Base-by-base conservation (phyloP, 2,329 filamentous ascomycete species). In the Epichloe aotearoae region DNA sequence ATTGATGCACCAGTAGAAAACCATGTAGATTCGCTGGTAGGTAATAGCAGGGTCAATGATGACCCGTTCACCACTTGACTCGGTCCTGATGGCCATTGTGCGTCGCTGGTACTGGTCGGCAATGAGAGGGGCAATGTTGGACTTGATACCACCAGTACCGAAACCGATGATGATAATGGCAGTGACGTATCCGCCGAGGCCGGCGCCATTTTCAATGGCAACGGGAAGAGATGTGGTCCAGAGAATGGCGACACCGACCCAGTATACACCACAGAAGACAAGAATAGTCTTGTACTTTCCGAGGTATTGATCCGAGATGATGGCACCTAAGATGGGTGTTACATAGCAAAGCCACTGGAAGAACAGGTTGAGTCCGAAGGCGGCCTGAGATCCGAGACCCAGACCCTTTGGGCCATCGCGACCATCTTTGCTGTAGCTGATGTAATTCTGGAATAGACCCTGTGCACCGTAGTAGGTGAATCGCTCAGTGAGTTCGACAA, bases 1-100 rank as follows among this genome's bases (percentile, higher is more conserved):
- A 65, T 88, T 88, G 61, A 88, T 86, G 66, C 79, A 83, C 63
- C 75, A 73, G 66, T 87, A 87, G 69, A 86, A 87, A 61, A 86
- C 76, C 80, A 81, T 84, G 71, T 84, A 86, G 54, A 86, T 80
- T 46, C 80, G 73, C 59, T 83, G 78, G 54, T 82, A 76, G 1
- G 83, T 86, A 50, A 84, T 70, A 39, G 76, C 72, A 0, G 82
- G 82, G 57, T 86, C 82, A 26, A 85, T 75, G 55, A 87, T 73
- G 50, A 86, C 79, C 70, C 73, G 70, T 64, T 80, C 74, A 39
- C 77, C 77, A 6, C 56, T 64, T 56, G 69, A 64, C 42, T 75
- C 65, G 2, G 70, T 74, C 58, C 68, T 70, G 46, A 80, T 61
- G 23, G 69, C 71, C 69, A 73, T 79, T 52, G 60, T 57, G 46